Evolutionary conservation across 768 basidiomycete genomes (phyloP).

Genomic region (Chalciporus sphaerocephalus): DNA sequence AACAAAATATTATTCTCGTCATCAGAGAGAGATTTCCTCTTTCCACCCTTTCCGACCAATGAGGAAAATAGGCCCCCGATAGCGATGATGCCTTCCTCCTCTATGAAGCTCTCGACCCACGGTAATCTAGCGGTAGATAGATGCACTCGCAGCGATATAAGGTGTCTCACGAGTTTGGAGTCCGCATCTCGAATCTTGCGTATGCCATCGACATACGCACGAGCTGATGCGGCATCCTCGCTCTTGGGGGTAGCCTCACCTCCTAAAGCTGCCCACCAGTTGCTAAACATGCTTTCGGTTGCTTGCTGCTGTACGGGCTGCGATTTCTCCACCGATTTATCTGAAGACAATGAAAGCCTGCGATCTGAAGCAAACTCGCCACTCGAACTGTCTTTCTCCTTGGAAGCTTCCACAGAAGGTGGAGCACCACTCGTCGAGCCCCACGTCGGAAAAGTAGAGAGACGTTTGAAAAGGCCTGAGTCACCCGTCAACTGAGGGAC

Average conservation of each 20-base stretch:
- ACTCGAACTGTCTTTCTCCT: constrained; percentile 34
- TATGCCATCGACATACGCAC: constrained; percentile 61
- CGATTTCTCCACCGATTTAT: constrained; percentile 27
- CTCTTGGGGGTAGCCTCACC: constrained; percentile 37
- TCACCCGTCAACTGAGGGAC: constrained; percentile 77
- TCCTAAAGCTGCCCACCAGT: constrained; percentile 72
- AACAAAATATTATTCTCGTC: constrained; percentile 62
- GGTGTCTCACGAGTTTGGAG: constrained; percentile 64
- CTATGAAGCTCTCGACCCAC: constrained; percentile 73
- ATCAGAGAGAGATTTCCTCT: constrained; percentile 56
- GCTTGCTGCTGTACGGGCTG: constrained; percentile 54
- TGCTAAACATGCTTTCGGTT: constrained; percentile 73
- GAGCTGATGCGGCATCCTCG: constrained; percentile 46
- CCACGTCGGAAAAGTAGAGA: constrained; percentile 61
- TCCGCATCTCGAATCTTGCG: constrained; percentile 51
- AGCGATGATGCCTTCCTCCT: constrained; percentile 60
- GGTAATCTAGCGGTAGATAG: constrained; percentile 75
- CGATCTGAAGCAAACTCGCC: constrained; percentile 34
- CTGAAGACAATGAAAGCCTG: constrained; percentile 21
- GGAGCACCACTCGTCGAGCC: constrained; percentile 37
- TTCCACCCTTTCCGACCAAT: constrained; percentile 66
- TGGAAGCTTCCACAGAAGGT: constrained; percentile 25
- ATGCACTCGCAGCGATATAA: constrained; percentile 80
- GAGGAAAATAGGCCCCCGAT: constrained; percentile 54
- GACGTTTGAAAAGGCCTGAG: constrained; percentile 58